These are phyloP conservation scores for Cyberlindnera bimundalis DNA, from an alignment of 805 yeast genomes.

Conservation along the genomic window DNA sequence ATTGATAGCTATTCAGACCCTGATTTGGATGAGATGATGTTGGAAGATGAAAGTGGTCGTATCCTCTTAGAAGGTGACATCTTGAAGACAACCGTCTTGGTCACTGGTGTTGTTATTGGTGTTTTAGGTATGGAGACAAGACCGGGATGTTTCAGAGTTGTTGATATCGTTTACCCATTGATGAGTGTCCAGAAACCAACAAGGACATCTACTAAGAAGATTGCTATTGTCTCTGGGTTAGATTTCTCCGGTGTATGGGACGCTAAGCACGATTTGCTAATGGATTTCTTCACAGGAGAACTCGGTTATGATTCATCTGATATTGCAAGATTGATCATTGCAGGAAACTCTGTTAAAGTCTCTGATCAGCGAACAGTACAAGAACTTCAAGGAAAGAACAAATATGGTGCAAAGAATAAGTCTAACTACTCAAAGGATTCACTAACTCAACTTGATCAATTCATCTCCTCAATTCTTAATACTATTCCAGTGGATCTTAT, in stretches of 20 bases:
- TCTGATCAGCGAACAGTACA: slow-evolving; percentile 9
- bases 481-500: slow-evolving; percentile 69
- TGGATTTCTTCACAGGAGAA: slow-evolving; percentile 71
- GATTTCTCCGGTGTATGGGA: slow-evolving; percentile 47
- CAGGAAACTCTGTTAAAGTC: slow-evolving; percentile 62
- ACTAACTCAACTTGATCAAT: slow-evolving; percentile 52
- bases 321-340: slow-evolving; percentile 54
- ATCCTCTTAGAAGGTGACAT: slow-evolving; percentile 65
- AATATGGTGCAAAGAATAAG: slow-evolving; percentile 48
- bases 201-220: slow-evolving; percentile 30
- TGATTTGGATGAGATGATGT: slow-evolving; percentile 55
- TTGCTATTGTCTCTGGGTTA: slow-evolving; percentile 80
- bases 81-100: slow-evolving; percentile 54
- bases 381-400: slow-evolving; percentile 27
- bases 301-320: slow-evolving; percentile 39
- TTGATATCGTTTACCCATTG: slow-evolving; percentile 74
- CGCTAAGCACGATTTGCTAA: slow-evolving; percentile 51
- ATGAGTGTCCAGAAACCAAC: slow-evolving; percentile 49
- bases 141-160: slow-evolving; percentile 79
- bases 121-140: slow-evolving; percentile 80
- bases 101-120: slow-evolving; percentile 88
- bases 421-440: slow-evolving; percentile 49
- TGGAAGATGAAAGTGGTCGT: slow-evolving; percentile 94
- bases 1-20: slow-evolving; percentile 50
- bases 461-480: slow-evolving; percentile 51